phyloP scores from a whole-genome alignment of 202 grass and related monocot genomes.

The Miscanthus sacchariflorus region DNA sequence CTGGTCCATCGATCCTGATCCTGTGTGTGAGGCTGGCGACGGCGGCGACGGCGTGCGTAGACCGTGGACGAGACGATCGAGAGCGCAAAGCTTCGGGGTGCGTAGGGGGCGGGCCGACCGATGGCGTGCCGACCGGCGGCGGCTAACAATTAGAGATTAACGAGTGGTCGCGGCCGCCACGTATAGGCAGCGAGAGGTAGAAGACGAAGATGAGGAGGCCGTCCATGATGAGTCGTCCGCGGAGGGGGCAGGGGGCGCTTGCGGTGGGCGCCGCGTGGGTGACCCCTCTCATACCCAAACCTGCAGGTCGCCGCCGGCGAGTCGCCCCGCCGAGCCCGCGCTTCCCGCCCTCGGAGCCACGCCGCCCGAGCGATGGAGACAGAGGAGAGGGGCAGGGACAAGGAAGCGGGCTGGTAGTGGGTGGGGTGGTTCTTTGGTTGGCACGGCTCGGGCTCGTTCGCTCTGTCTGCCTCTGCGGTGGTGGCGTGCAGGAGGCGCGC shows the following conservation, averaged over 20 bases:
- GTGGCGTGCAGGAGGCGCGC: background rate
- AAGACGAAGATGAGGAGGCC: conserved; percentile 98
- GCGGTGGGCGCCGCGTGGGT: conserved; percentile 61
- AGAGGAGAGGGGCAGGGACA: background rate
- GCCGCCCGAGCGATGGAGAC: conserved; percentile 37
- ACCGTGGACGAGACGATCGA: background rate
- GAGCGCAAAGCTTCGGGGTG: background rate
- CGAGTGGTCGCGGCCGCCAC: conserved; percentile 53
- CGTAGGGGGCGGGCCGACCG: background rate
- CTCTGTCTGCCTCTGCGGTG: background rate
- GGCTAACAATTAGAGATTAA: conserved; percentile 49
- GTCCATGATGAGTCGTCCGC: conserved; percentile 71
- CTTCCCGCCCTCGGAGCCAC: conserved; percentile 48
- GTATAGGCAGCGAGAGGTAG: conserved; percentile 98
- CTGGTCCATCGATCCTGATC: conserved; percentile 59
- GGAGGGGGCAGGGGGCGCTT: conserved; percentile 34
- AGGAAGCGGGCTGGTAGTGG: background rate
- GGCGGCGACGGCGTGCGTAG: background rate
- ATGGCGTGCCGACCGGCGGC: background rate
- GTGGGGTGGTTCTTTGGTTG: background rate
- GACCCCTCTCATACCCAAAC: conserved; percentile 87
- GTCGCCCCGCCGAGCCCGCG: conserved; percentile 58
- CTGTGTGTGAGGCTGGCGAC: background rate
- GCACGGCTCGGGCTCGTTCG: background rate
- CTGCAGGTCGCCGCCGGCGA: conserved; percentile 37